Percentiles rank a stretch among this genome's conserved stretches.
These are phyloP conservation scores for Vaccinium myrtillus DNA, from an alignment of 148 eudicot species.

Conservation along the genomic window DNA sequence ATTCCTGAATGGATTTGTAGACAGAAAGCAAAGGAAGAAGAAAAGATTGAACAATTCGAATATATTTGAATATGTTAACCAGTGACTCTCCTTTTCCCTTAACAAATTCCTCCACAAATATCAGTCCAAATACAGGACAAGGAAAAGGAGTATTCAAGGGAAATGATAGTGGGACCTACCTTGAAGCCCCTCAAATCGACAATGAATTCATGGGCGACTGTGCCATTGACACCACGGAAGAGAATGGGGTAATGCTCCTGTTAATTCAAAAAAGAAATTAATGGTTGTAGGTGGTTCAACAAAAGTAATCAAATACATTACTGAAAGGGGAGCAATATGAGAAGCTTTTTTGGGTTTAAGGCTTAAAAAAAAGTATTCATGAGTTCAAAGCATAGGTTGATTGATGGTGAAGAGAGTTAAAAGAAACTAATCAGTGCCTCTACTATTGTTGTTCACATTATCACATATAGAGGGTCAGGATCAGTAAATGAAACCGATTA, in stretches of 20 bases:
- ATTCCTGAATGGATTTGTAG: background rate
- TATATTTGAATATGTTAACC: background rate
- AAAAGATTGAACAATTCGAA: background rate
- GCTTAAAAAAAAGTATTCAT: background rate
- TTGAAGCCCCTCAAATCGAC: slow-evolving; percentile 88
- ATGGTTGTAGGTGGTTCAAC: background rate
- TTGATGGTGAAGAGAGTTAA: background rate
- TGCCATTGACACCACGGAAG: slow-evolving; percentile 98
- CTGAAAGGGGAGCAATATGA: background rate
- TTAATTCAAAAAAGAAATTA: slow-evolving; percentile 14
- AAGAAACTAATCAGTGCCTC: background rate
- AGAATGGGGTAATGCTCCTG: slow-evolving; percentile 88
- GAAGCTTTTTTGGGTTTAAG: background rate
- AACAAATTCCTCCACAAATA: background rate
- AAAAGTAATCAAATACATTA: background rate
- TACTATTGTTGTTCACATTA: background rate
- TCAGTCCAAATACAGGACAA: background rate
- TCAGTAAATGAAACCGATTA: background rate
- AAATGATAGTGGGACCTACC: slow-evolving; percentile 35
- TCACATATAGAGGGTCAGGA: background rate
- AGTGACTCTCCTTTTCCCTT: background rate
- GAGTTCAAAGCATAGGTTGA: background rate
- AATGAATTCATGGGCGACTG: slow-evolving; percentile 94
- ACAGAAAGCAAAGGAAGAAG: background rate
- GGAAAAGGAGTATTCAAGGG: background rate